These are phyloP conservation scores for Ganoderma lingzhi DNA, from an alignment of 1,284 basidiomycete species.

Conservation along the genomic window DNA sequence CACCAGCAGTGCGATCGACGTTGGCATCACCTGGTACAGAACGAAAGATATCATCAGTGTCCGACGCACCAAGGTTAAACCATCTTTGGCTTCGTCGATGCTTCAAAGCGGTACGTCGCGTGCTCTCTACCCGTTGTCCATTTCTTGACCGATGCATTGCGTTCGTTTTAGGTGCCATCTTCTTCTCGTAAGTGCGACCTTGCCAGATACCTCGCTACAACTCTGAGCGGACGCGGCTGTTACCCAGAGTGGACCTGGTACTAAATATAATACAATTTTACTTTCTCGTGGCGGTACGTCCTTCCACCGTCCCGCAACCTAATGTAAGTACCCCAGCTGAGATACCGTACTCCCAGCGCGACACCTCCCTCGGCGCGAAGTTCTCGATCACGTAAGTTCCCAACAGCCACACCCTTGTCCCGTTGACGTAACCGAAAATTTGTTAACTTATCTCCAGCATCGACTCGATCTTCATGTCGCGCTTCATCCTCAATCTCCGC, in stretches of 20 bases:
- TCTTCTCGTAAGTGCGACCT: not conserved
- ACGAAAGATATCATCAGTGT: not conserved
- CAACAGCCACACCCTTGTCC: not conserved
- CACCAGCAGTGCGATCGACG: not conserved
- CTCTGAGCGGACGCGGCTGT: not conserved
- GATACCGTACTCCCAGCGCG: not conserved
- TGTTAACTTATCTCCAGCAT: constrained; percentile 1
- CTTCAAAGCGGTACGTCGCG: not conserved
- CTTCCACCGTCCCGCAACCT: not conserved
- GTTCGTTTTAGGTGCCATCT: not conserved
- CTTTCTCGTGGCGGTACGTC: not conserved
- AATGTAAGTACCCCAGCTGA: not conserved
- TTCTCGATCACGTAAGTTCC: not conserved
- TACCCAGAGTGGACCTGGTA: not conserved
- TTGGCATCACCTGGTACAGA: not conserved
- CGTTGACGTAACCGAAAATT: not conserved
- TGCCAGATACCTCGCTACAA: not conserved
- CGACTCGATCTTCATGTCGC: constrained; percentile 19
- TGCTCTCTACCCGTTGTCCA: not conserved
- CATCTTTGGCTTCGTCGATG: not conserved
- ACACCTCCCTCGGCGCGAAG: not conserved
- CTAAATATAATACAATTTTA: not conserved
- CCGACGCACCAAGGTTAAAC: not conserved
- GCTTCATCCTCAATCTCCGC: constrained; percentile 28
- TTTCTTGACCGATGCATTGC: not conserved